Evolutionary conservation across 148 eudicot species (phyloP).

Genomic region (Pharnaceum exiguum): DNA sequence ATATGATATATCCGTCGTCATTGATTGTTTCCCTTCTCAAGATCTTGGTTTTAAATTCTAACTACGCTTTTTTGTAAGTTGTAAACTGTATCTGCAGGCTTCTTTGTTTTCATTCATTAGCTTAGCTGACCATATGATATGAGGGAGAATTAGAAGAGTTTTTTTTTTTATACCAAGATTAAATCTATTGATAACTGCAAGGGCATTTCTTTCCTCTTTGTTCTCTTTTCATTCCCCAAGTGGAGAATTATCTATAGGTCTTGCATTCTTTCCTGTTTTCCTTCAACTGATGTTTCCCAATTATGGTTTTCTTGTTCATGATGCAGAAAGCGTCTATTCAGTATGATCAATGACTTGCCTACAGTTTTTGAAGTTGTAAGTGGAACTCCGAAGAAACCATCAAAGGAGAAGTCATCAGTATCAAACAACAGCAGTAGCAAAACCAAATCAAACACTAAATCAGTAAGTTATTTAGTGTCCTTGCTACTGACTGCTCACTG

Average conservation of each 20-base stretch:
- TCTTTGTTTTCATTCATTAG: background rate
- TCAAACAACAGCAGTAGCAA: constrained; percentile 54
- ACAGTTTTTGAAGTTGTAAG: constrained; percentile 51
- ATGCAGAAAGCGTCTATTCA: constrained; percentile 58
- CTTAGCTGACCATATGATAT: background rate
- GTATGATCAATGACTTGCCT: constrained; percentile 57
- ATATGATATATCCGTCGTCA: background rate
- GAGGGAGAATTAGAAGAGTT: background rate
- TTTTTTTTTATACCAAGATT: background rate
- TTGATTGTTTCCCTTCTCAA: background rate
- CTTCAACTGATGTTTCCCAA: background rate
- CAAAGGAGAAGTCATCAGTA: constrained; percentile 41
- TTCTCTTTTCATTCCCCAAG: background rate
- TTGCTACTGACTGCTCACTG: background rate
- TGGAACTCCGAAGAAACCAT: constrained; percentile 43
- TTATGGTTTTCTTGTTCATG: background rate
- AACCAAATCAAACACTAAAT: constrained; percentile 45
- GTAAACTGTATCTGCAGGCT: background rate
- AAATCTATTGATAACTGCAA: background rate
- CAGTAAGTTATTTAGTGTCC: constrained; percentile 13
- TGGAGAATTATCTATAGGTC: background rate
- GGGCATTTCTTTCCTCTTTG: background rate
- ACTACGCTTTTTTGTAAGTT: no score
- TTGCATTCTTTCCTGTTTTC: background rate
- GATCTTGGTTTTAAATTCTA: background rate